These are phyloP conservation scores for Petasospora rhodanensis DNA, from an alignment of 1,139 yeast genomes.

Conservation along the genomic window DNA sequence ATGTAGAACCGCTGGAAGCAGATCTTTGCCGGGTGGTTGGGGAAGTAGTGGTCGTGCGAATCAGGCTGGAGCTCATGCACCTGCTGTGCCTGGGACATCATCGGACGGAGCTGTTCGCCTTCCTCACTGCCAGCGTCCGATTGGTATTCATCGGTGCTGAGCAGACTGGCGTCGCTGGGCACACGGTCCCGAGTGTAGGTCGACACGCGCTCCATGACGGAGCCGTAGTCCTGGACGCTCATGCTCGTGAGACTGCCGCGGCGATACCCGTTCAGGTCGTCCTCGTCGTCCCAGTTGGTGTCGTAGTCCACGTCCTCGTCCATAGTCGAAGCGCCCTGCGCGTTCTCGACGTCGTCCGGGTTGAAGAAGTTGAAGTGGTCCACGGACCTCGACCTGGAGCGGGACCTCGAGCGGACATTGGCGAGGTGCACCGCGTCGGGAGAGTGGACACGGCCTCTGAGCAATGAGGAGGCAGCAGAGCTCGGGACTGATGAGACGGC, in stretches of 20 bases:
- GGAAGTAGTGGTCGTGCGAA: constrained; percentile 39
- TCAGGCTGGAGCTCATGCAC: constrained; percentile 29
- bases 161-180: constrained; percentile 32
- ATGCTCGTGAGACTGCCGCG: constrained; percentile 29
- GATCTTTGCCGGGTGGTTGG: constrained; percentile 40
- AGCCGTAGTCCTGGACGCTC: constrained; percentile 25
- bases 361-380: constrained; percentile 69
- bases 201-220: constrained; percentile 28
- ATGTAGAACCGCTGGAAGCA: constrained; percentile 78
- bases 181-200: constrained; percentile 39
- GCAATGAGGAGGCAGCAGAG: constrained; percentile 27
- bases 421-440: constrained; percentile 22
- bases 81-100: constrained; percentile 6
- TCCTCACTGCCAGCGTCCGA: constrained; percentile 25
- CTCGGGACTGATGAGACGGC: constrained; percentile 25
- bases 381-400: constrained; percentile 28
- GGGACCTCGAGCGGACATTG: constrained; percentile 26
- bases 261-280: no score
- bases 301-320: constrained; percentile 53
- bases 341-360: constrained; percentile 74
- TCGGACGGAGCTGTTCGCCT: constrained; percentile 32
- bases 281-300: constrained; percentile 64
- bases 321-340: constrained; percentile 83
- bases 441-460: constrained; percentile 23
- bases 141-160: constrained; percentile 25